Evolutionary conservation across 73 alveolate genomes (phyloP).

Genomic region (Paramecium sexaurelia): DNA sequence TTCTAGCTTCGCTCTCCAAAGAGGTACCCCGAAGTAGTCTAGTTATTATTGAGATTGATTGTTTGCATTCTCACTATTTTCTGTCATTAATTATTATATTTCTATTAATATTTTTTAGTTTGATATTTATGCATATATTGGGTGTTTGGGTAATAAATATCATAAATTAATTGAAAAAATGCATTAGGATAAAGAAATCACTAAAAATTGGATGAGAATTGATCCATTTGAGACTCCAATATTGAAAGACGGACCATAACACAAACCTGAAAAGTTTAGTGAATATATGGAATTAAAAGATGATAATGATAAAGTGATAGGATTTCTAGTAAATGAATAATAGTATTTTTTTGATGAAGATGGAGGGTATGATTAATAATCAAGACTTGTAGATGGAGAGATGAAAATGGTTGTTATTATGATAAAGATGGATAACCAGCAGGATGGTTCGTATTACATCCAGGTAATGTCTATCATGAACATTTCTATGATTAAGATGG

Average conservation of each 20-base stretch:
- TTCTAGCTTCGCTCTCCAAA: not conserved
- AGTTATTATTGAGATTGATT: too few relatives aligned
- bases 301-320: not conserved
- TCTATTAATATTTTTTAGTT: too few relatives aligned
- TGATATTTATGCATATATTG: too few relatives aligned
- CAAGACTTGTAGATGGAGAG: constrained; percentile 18
- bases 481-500: constrained; percentile 53
- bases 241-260: not conserved
- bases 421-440: constrained; percentile 56
- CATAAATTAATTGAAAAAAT: not conserved
- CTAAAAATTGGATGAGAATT: not conserved
- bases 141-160: not conserved
- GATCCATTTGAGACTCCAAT: constrained; percentile 29
- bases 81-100: not conserved
- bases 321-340: not conserved
- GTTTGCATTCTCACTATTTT: not conserved
- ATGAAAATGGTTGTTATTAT: constrained; percentile 44
- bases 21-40: too few relatives aligned
- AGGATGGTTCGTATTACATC: constrained; percentile 55
- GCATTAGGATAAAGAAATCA: not conserved
- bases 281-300: constrained; percentile 37
- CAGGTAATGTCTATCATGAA: constrained; percentile 6
- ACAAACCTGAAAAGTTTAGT: not conserved
- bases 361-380: not conserved
- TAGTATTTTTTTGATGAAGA: constrained; percentile 9